These are phyloP conservation scores for Raffaelea albimanens DNA, from an alignment of 2,329 filamentous ascomycete species.

Conservation along the genomic window DNA sequence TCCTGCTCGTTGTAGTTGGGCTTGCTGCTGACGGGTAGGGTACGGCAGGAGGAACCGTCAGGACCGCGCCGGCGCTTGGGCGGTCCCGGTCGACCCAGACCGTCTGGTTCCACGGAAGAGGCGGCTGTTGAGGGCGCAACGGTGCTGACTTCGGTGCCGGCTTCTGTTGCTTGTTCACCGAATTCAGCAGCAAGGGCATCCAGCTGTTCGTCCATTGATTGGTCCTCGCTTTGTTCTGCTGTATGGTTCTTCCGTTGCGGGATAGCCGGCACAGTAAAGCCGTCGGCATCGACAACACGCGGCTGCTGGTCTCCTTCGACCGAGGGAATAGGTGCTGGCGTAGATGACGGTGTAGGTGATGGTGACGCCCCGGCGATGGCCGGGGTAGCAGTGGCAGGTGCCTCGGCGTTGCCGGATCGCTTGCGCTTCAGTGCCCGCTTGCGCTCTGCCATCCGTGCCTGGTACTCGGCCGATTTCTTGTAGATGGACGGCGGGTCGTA, in stretches of 20 bases:
- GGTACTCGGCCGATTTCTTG: slow-evolving; percentile 51
- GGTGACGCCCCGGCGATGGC: not conserved
- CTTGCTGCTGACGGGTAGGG: slow-evolving; percentile 7
- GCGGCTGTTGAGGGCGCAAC: not conserved
- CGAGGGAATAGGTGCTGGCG: too few relatives aligned
- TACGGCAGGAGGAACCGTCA: slow-evolving; percentile 13
- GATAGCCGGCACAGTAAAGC: slow-evolving; percentile 53
- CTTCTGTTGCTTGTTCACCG: slow-evolving; percentile 24
- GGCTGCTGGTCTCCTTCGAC: not conserved
- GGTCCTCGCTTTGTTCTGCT: not conserved
- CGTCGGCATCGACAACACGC: slow-evolving; percentile 46
- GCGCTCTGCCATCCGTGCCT: slow-evolving; percentile 41
- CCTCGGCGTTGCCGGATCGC: slow-evolving; percentile 17
- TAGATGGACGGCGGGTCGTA: slow-evolving; percentile 82
- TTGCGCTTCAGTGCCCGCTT: slow-evolving; percentile 35
- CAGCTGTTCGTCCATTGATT: slow-evolving; percentile 19
- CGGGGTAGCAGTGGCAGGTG: not conserved
- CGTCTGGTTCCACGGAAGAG: too few relatives aligned
- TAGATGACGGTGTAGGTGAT: too few relatives aligned
- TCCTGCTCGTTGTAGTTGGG: slow-evolving; percentile 16
- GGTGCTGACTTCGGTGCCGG: slow-evolving; percentile 15
- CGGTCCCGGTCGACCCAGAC: not conserved
- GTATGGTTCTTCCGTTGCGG: slow-evolving; percentile 22
- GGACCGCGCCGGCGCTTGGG: slow-evolving; percentile 7
- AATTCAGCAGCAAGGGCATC: slow-evolving; percentile 34